Evolutionary conservation across 1,284 basidiomycete species (phyloP), one percentile per base, ranked within the genome.

Genomic region (Microbotryomycetes sp.): DNA sequence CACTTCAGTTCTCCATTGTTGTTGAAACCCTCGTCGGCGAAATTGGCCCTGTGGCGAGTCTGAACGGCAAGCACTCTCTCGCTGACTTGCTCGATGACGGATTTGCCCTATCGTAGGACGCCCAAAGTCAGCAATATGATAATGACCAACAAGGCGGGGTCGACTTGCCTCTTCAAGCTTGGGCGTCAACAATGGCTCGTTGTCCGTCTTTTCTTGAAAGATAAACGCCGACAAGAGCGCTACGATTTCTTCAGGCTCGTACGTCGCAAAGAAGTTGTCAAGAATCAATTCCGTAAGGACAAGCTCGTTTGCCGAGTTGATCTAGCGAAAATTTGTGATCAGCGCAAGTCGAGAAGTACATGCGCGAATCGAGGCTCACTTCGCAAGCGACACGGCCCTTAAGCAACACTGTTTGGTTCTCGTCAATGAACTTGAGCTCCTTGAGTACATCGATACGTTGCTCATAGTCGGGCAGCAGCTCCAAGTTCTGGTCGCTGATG

Each of bases 301-400:
- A 27, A 99, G 85, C 72, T 96, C 92, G 70, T 92, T 92, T 3
- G 88, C 91, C 5, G 93, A 97, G 75, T 98, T 98, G 75, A 99
- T 97, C 90, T 93, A 64, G 24, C 16, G 6, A 21, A 24, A 29
- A 30, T 4, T 3, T 55, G 24, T 18, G 30, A 18, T 27, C 9
- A 30, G 56, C 60, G 47, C 24, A 15, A 21, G 52, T 15, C 16
- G 11, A 27, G 23, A 24, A 11, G 23, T n/a, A 9, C 21, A 18
- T 2, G 46, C 56, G 52, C 59, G 57, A 41, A 47, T 45, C 23
- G 26, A 28, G 15, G 71, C 73, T 55, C 61, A 90, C 91, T 80
- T 98, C 96, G 79, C 96, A 98, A 23, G 96, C 96, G 11, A 98
- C 96, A 51, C 96, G 84, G 13, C 96, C 96, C 74, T 99, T 99